Percentiles rank a stretch among this genome's conserved stretches.
phyloP scores from a whole-genome alignment of 2,329 filamentous ascomycete genomes.

The Fusarium sp. region DNA sequence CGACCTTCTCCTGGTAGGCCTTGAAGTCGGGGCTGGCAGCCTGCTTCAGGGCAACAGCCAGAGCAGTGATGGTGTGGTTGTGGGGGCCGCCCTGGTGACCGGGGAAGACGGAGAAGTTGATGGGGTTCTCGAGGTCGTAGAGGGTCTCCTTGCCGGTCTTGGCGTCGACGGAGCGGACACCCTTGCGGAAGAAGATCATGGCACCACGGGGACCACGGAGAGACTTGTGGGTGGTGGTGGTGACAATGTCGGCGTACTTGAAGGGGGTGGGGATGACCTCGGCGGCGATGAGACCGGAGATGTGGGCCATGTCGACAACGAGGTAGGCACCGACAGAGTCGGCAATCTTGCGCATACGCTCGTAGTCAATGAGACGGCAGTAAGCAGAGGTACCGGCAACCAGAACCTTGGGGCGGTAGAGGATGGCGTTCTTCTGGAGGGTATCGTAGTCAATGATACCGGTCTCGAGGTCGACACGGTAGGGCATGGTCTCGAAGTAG shows the following conservation, averaged over 20 bases:
- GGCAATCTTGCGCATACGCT: slow-evolving; percentile 94
- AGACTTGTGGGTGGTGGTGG: slow-evolving; percentile 99
- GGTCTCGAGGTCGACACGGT: slow-evolving; percentile 88
- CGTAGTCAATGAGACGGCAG: slow-evolving; percentile 97
- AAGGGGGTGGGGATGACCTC: slow-evolving; percentile 96
- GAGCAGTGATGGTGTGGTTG: slow-evolving; percentile 99
- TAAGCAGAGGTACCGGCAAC: slow-evolving; percentile 98
- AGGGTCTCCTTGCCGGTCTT: slow-evolving; percentile 91
- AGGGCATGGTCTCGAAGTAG: slow-evolving; percentile 99
- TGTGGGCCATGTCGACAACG: slow-evolving; percentile 98
- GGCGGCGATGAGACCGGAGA: slow-evolving; percentile 93
- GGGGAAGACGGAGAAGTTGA: slow-evolving; percentile 99
- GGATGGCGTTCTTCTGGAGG: slow-evolving; percentile 87
- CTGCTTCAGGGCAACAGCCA: slow-evolving; percentile 95
- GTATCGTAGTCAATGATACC: slow-evolving; percentile 97
- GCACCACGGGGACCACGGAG: slow-evolving; percentile 96
- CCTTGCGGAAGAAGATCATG: slow-evolving; percentile 99
- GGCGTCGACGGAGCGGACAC: slow-evolving; percentile 87
- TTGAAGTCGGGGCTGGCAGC: slow-evolving; percentile 91
- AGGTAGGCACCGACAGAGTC: slow-evolving; percentile 95
- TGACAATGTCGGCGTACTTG: slow-evolving; percentile 92
- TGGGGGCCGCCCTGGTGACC: slow-evolving; percentile 98
- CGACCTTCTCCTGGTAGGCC: slow-evolving; percentile 91
- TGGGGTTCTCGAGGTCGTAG: slow-evolving; percentile 94
- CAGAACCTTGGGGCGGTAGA: slow-evolving; percentile 96